Base-by-base conservation (phyloP, 352 stramenopile genomes). In the Elongisporangium undulatum region DNA sequence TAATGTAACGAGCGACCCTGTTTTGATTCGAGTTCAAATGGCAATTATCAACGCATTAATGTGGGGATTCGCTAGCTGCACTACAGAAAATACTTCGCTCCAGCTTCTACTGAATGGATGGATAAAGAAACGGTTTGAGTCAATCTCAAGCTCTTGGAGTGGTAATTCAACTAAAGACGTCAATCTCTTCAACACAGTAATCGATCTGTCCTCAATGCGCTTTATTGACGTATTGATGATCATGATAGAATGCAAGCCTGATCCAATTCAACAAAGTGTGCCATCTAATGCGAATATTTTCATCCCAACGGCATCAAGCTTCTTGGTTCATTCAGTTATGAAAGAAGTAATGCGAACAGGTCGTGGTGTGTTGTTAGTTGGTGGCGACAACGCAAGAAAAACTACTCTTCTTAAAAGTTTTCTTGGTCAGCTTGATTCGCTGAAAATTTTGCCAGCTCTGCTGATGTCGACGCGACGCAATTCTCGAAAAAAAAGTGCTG, bases 1-100 rank as follows among this genome's bases (percentile, higher is more conserved):
- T 45, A 45, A 45, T 45, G 34, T 45, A 50, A 55, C 15, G 55
- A 72, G 41, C 39, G 58, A 15, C 22, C 66, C 20, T 20, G n/a
- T 68, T 5, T 12, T 71, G 22, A 63, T 74, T 10, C 73, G 75
- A 0, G 71, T 91, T 4, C 71, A 83, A n/a, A 79, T 89, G 75
- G 64, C 66, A 2, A 56, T 81, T 2, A 41, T 82, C 2, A 86
- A 83, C 45, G 73, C 77, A 13, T 53, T 89, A 5, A 38, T 89
- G 12, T 89, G 81, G 79, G 75, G 75, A 2, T 82, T 79, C 59
- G 64, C 68, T 23, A 53, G 65, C 4, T 70, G 65, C 49, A 64
- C 61, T 1, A 63, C 55, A 15, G 67, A 62, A 10, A 63, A 60
- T 4, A 7, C 17, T 19, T 12, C 55, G 0, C 17, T 77, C 13